Evolutionary conservation across 768 basidiomycete species (phyloP), one percentile per base, ranked within the genome.

Genomic region (Agrocybe chaxingu): DNA sequence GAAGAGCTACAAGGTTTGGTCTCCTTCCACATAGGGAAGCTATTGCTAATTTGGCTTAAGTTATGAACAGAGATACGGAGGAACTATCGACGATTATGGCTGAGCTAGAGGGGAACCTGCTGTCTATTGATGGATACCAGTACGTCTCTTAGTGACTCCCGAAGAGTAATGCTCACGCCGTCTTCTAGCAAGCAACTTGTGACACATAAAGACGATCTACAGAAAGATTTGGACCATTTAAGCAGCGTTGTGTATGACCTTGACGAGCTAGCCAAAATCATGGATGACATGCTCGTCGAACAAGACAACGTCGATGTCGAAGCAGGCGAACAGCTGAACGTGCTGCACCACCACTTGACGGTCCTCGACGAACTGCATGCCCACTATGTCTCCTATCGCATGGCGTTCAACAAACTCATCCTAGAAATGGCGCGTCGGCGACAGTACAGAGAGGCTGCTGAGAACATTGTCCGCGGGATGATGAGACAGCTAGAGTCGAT

Each of bases 1-100:
- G 85, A 83, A 24, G 90, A 91, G 58, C 66, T 89, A 48, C 76
- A 81, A 70, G 79, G 89, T 85, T 56, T 30, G 67, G 54, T 19
- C 24, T 44, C 35, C 29, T 10, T n/a, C 32, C n/a, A 4, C 42
- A 38, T 9, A 3, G 31, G 11, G 3, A 18, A 32, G 42, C 32
- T 11, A 33, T 16, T 42, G 34, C 44, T 30, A 42, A 0, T 11
- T 48, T 32, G 45, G 0, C 38, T 54, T 34, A 46, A 90, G 91
- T 82, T 29, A 91, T 93, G 84, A 81, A 85, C 56, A 76, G 88
- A 36, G 90, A 93, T 62, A 88, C 87, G 1, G 79, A 86, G 8
- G 89, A 91, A 60, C 71, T 93, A 5, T 85, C 86, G 3, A 70
- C 76, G 3, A 89, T 93, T 45, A 81, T 93, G 69, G 62, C 70